Percentiles rank a stretch among this genome's conserved stretches.
Evolutionary conservation across 73 alveolate species (phyloP).

Genomic region (Paramecium primaurelia): DNA sequence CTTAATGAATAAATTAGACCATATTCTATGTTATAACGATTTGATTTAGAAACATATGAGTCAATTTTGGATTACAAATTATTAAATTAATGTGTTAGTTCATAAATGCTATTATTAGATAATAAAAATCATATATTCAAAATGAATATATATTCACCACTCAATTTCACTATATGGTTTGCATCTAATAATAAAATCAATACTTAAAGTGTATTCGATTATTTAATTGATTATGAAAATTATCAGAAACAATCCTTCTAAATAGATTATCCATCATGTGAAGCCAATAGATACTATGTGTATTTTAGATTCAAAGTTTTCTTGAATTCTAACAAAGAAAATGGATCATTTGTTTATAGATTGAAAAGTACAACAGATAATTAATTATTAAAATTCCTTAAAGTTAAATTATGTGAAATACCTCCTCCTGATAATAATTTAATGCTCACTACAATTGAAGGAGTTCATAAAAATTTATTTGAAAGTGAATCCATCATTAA

Average conservation of each 20-base stretch:
- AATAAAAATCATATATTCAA: conserved; percentile 53
- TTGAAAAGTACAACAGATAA: conserved; percentile 51
- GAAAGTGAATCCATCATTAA: conserved; percentile 44
- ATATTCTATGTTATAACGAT: conserved; percentile 24
- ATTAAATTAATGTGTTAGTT: conserved; percentile 8
- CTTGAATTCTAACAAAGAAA: background rate
- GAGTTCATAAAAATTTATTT: conserved; percentile 53
- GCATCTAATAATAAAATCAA: conserved; percentile 35
- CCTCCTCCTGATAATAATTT: conserved; percentile 33
- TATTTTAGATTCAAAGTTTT: conserved; percentile 56
- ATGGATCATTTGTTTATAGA: conserved; percentile 42
- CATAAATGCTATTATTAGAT: background rate
- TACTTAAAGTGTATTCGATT: conserved; percentile 37
- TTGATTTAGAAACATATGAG: conserved; percentile 52
- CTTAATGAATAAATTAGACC: conserved; percentile 37
- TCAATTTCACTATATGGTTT: conserved; percentile 43
- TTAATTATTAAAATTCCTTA: conserved; percentile 6
- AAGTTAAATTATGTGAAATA: conserved; percentile 45
- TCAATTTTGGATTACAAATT: conserved; percentile 36
- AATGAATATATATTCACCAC: conserved; percentile 43
- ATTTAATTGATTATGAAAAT: conserved; percentile 48
- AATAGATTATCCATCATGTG: conserved; percentile 54
- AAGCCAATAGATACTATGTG: conserved; percentile 28
- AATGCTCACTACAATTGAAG: conserved; percentile 55
- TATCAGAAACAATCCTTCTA: background rate